Evolutionary conservation across 495 filamentous ascomycete genomes (phyloP).

Genomic region (Ramalina peruviana): DNA sequence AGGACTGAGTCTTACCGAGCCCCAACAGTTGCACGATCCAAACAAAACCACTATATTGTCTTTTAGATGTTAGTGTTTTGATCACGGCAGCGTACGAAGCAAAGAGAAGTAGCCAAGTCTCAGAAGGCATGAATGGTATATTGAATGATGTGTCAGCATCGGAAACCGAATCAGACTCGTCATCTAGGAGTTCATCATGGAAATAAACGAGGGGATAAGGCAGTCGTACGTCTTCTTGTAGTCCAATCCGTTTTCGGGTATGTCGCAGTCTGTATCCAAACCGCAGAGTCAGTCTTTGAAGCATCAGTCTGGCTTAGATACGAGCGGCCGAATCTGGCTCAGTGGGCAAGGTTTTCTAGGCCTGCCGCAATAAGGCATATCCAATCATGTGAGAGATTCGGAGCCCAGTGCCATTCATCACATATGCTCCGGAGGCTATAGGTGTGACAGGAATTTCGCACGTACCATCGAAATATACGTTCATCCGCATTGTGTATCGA

Average conservation of each 20-base stretch:
- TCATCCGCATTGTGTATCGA: no score
- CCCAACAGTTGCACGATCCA: neutral
- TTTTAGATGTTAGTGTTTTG: neutral
- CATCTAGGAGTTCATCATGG: constrained; percentile 44
- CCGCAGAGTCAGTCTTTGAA: no score
- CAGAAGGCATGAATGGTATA: constrained; percentile 48
- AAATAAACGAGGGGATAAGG: constrained; percentile 5
- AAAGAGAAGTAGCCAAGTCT: constrained; percentile 26
- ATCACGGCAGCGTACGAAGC: neutral
- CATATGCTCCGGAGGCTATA: constrained; percentile 17
- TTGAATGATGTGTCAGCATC: constrained; percentile 42
- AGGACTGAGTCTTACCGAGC: neutral
- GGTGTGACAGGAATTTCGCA: neutral
- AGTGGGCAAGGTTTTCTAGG: constrained; percentile 99
- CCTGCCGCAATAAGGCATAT: constrained; percentile 94
- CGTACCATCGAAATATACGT: no score
- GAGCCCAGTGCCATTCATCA: constrained; percentile 99
- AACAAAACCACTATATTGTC: neutral
- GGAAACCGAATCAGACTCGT: constrained; percentile 51
- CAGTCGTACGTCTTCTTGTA: neutral
- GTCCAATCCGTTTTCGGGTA: no score
- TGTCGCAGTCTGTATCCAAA: no score
- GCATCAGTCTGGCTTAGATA: no score
- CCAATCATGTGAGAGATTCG: constrained; percentile 65
- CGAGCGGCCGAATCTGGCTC: constrained; percentile 27